phyloP scores from a whole-genome alignment of 164 flowering plant species.

The Pachysandra terminalis region DNA sequence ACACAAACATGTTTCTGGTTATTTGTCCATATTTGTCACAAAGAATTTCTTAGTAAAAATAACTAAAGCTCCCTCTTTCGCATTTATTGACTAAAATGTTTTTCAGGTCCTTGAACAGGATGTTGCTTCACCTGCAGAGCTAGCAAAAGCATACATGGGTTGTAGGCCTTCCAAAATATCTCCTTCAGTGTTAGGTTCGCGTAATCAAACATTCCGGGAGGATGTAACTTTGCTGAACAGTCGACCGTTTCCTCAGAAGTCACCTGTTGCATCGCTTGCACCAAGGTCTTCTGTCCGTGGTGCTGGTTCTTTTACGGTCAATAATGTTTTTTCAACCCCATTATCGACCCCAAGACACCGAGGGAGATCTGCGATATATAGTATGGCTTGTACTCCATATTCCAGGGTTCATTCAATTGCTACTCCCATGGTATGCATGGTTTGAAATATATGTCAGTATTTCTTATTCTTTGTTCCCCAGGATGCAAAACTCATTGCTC shows the following conservation, averaged over 20 bases:
- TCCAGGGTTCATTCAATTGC: constrained; percentile 39
- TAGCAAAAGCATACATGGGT: constrained; percentile 96
- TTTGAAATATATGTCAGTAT: not conserved
- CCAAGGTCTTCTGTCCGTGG: constrained; percentile 30
- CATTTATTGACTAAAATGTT: constrained; percentile 3
- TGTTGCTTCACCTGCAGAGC: constrained; percentile 70
- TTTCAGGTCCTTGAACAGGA: constrained; percentile 58
- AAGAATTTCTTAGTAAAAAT: too few species aligned
- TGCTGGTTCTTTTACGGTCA: constrained; percentile 2
- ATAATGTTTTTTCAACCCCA: constrained; percentile 41
- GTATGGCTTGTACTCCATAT: constrained; percentile 84
- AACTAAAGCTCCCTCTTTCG: not conserved
- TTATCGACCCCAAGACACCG: constrained; percentile 56
- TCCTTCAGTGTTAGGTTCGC: constrained; percentile 44
- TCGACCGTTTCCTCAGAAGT: constrained; percentile 26
- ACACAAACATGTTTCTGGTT: not conserved
- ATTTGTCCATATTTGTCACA: not conserved
- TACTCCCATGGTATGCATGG: constrained; percentile 39
- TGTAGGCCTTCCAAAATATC: constrained; percentile 56
- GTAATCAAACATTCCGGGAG: constrained; percentile 35
- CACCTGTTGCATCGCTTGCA: constrained; percentile 33
- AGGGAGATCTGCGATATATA: constrained; percentile 85
- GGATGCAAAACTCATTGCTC: not conserved
- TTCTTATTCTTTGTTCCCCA: not conserved
- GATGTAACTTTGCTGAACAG: constrained; percentile 27